A percentile compares a stretch with the other conserved stretches of the same genome.
Conservation (phyloP, 805 yeast species). For the Yamadazyma endophytica region DNA sequence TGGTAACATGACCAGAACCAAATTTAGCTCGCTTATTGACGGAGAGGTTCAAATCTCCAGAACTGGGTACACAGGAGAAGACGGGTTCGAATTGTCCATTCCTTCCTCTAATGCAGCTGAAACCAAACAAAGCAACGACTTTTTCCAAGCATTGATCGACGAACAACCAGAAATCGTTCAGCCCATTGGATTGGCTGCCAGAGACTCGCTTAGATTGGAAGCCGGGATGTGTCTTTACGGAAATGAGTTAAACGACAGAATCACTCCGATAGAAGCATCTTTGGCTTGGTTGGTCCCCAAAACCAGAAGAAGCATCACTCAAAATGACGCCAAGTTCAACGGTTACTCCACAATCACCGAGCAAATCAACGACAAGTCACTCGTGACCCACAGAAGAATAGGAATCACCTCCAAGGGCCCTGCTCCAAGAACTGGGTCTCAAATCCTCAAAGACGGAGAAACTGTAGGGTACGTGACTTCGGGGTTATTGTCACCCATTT, state of each 20-base stretch:
- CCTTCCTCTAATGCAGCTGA: conserved; percentile 43
- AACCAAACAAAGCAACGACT: conserved; percentile 45
- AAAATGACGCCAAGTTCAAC: conserved; percentile 50
- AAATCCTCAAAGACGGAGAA: conserved; percentile 42
- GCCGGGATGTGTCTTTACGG: conserved; percentile 99
- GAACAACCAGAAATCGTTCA: conserved; percentile 53
- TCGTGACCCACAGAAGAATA: conserved; percentile 56
- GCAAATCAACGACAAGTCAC: conserved; percentile 65
- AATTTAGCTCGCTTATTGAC: conserved; percentile 40
- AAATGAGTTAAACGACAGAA: conserved; percentile 74
- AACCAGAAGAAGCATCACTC: conserved; percentile 49
- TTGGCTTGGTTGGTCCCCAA: conserved; percentile 89
- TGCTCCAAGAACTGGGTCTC: conserved; percentile 81
- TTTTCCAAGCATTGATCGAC: conserved; percentile 57
- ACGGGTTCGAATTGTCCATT: conserved; percentile 90
- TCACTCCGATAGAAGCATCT: conserved; percentile 86
- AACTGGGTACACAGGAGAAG: conserved; percentile 98
- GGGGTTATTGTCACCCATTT: conserved; percentile 56
- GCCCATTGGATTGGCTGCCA: conserved; percentile 96
- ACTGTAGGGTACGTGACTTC: conserved; percentile 57
- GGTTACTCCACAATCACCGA: conserved; percentile 68
- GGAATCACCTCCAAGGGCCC: conserved; percentile 81
- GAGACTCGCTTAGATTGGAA: conserved; percentile 91
- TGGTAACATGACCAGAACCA: conserved; percentile 50
- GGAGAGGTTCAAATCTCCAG: conserved; percentile 74